These are phyloP conservation scores for Cynara cardunculus DNA, from an alignment of 129 eudicot species.

Conservation along the genomic window DNA sequence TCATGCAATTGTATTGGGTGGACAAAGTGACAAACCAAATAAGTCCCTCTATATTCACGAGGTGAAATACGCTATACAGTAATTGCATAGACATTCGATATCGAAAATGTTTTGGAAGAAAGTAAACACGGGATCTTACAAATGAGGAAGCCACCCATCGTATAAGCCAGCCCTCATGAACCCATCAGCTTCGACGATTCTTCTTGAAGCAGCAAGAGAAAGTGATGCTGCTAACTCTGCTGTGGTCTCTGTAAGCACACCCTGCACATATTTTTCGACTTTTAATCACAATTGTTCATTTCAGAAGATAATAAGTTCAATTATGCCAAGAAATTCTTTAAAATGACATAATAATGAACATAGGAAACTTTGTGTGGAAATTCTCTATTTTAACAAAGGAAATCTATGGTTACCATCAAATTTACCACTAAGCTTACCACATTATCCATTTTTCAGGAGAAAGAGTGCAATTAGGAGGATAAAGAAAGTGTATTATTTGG, in stretches of 20 bases:
- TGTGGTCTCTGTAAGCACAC: conserved; percentile 97
- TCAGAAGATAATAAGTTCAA: background rate
- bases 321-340: background rate
- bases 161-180: conserved; percentile 99
- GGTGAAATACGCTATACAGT: background rate
- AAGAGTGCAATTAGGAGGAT: too few species aligned
- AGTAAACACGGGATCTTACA: conserved; percentile 44
- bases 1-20: background rate
- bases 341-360: background rate
- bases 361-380: background rate
- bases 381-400: background rate
- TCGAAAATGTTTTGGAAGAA: background rate
- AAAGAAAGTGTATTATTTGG: too few species aligned
- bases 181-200: conserved; percentile 96
- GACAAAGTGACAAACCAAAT: background rate
- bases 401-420: background rate
- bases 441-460: too few species aligned
- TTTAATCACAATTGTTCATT: background rate
- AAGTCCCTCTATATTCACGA: background rate
- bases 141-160: conserved; percentile 99
- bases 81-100: background rate
- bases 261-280: conserved; percentile 37
- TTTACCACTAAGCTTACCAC: background rate
- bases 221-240: conserved; percentile 99
- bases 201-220: conserved; percentile 91